Evolutionary conservation across 2,329 filamentous ascomycete species (phyloP), one percentile per base, ranked within the genome.

Genomic region (Dactylellina sp.): DNA sequence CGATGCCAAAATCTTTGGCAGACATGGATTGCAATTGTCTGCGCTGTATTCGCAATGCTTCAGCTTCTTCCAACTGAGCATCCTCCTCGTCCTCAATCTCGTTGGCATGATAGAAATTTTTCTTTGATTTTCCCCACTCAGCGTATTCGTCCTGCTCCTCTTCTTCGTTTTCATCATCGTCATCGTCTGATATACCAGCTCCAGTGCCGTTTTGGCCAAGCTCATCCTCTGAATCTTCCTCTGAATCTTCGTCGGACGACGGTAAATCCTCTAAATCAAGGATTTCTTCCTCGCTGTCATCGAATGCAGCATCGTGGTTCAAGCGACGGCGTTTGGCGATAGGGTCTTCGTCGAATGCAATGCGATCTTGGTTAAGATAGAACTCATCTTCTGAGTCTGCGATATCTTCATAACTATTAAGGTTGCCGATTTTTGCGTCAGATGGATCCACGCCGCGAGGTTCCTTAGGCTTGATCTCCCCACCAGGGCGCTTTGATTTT

Each of bases 301-400:
- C 75, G 86, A 75, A 64, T 12, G 70, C 46, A 11, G 64, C 57
- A 39, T 75, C 61, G 14, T 37, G 70, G n/a, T 86, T 82, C 77
- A 88, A 90, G 78, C 89, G 88, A 79, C 89, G 85, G 76, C 91
- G 88, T 83, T 97, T 97, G 28, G 89, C 40, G 88, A 86, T 12
- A 90, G 91, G 35, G 39, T 86, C 90, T 77, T 97, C 92, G 28
- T 96, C 92, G 39, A 99, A 85, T 79, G 94, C 82, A 75, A 99
- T 89, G 79, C 91, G 90, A 82, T 99, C 95, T 76, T 91, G 88
- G 76, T 93, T 90, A 71, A 93, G 84, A 79, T 94, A 92, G 81
- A 97, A 96, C 80, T 97, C 92, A 81, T 99, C 95, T 81, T 97
- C 92, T 0, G 93, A 96, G 80, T 97, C 90, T 76, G 93, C 92